Base-by-base conservation (phyloP, 257 asterid genomes). In the Leonotis leonurus region DNA sequence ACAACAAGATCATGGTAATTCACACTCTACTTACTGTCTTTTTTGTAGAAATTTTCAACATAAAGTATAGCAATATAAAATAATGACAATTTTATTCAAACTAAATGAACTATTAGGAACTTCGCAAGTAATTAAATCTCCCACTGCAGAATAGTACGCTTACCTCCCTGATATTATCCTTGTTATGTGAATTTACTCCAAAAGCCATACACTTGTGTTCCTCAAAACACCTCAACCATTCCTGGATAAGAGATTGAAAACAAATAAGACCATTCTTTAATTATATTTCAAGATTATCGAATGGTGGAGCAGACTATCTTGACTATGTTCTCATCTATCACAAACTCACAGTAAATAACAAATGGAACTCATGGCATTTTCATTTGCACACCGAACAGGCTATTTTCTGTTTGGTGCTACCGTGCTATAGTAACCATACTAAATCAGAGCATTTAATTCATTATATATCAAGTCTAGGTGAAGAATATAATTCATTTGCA, bases 161-260 rank as follows among this genome's bases (percentile, higher is more conserved):
- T 72, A 83, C 96, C 88, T 85, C 82, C 66, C 70, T 80, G 64
- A 85, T 79, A 59, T 60, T 88, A 25, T 84, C 89, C 74, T 64
- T 79, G 70, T 84, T 88, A 64, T 90, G 94, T 36, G 98, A 78
- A 80, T 88, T 90, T 62, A 88, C 94, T 77, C 83, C 95, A 61
- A 85, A 73, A 27, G 75, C 81, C 59, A 30, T 50, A 57, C 62
- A 65, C 29, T 78, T 77, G n/a, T 73, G 83, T 55, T 58, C 75
- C 70, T 78, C 77, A 27, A 84, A 80, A 69, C 72, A 83, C 27
- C 36, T 68, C 14, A 73, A 63, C 98, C 98, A 91, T 58, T 81
- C 87, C 95, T 86, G 84, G 48, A 21, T 35, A 44, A 8, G 57
- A 30, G 52, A 13, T 48, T 50, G 6, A 5, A 13, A 59, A 59